phyloP scores from a whole-genome alignment of 2,329 filamentous ascomycete species.

The Cercospora canescens region DNA sequence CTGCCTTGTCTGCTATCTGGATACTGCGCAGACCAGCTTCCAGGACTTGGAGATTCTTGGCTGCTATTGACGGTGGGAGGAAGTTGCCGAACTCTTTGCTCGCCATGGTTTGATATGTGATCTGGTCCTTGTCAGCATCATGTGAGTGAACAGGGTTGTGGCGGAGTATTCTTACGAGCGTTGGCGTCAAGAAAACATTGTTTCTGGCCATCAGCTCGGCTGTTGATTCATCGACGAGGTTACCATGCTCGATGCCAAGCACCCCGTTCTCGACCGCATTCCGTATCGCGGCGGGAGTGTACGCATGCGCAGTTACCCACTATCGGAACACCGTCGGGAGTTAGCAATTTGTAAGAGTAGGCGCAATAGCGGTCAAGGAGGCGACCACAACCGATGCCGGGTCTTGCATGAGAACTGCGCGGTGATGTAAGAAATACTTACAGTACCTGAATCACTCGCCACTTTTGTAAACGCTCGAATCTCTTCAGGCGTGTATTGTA shows the following conservation, averaged over 20 bases:
- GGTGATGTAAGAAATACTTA: slow-evolving; percentile 33
- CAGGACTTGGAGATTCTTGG: slow-evolving; percentile 56
- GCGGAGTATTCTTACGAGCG: slow-evolving; percentile 40
- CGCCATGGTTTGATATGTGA: slow-evolving; percentile 52
- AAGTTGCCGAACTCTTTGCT: slow-evolving; percentile 47
- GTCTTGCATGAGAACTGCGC: neutral
- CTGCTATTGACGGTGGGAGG: slow-evolving; percentile 45
- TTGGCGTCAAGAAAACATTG: slow-evolving; percentile 55
- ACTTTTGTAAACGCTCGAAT: slow-evolving; percentile 55
- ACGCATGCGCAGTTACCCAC: slow-evolving; percentile 58
- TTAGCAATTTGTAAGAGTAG: neutral
- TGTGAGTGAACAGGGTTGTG: neutral
- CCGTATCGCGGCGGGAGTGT: slow-evolving; percentile 56
- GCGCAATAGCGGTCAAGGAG: neutral
- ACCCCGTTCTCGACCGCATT: slow-evolving; percentile 58
- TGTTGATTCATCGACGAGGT: slow-evolving; percentile 60
- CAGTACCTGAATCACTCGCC: slow-evolving; percentile 49
- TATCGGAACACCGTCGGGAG: neutral
- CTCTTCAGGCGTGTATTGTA: slow-evolving; percentile 60
- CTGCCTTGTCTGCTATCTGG: slow-evolving; percentile 52
- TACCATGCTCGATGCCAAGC: slow-evolving; percentile 60
- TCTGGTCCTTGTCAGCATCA: slow-evolving; percentile 5
- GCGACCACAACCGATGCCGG: neutral
- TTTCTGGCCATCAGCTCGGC: slow-evolving; percentile 53
- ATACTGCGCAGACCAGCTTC: slow-evolving; percentile 49